phyloP scores from a whole-genome alignment of 176 grass and related monocot genomes.

The Carex myosuroides region DNA sequence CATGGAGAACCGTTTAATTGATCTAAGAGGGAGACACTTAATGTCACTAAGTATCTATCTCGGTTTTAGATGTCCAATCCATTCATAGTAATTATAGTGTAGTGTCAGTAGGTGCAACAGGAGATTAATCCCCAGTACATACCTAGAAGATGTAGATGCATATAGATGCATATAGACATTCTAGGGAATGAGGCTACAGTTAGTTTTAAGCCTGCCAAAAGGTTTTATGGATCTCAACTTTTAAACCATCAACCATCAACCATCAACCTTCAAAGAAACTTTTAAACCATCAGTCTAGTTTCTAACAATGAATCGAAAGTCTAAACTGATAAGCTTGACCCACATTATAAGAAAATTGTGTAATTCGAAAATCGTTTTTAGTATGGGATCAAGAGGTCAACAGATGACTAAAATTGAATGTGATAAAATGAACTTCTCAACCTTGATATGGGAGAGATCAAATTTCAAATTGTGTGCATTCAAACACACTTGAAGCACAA shows the following conservation, averaged over 20 bases:
- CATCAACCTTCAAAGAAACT: too few relatives aligned
- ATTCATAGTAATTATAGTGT: too few relatives aligned
- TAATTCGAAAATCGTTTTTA: neutral
- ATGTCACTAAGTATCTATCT: too few relatives aligned
- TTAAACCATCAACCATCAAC: too few relatives aligned
- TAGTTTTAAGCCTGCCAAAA: neutral
- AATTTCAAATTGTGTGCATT: neutral
- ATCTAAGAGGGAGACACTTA: too few relatives aligned
- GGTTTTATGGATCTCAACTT: too few relatives aligned
- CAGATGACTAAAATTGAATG: neutral
- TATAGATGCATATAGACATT: neutral
- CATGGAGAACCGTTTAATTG: too few relatives aligned
- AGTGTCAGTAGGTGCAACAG: too few relatives aligned
- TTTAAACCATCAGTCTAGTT: too few relatives aligned
- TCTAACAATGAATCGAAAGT: too few relatives aligned
- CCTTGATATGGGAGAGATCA: neutral
- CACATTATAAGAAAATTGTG: neutral
- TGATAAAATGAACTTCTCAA: neutral
- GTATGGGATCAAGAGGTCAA: neutral
- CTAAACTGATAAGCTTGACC: neutral
- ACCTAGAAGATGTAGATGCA: neutral
- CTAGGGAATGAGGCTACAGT: neutral
- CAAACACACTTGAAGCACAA: neutral
- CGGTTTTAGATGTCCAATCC: too few relatives aligned
- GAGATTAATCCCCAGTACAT: too few relatives aligned